Base-by-base conservation (phyloP, 2,329 filamentous ascomycete genomes). In the Elsinoe ampelina region DNA sequence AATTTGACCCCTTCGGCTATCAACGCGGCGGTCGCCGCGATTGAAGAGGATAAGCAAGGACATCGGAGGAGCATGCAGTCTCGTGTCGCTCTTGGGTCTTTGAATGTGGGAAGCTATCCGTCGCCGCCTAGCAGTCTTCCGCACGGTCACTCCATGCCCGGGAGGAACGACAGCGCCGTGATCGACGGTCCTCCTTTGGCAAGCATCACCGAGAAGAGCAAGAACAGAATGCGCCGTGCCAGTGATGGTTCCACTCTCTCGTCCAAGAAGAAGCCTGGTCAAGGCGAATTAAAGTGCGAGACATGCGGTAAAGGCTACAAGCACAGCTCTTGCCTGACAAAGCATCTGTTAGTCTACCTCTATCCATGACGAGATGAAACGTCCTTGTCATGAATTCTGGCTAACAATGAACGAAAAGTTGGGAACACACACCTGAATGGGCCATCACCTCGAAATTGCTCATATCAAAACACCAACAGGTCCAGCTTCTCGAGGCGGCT, bases 221-320 rank as follows among this genome's bases (percentile, higher is more conserved):
- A 57, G 67, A 80, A 79, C 63, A 76, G 80, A 60, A 77, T 78
- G 64, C 77, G 82, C 58, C 78, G 82, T 63, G 81, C 90, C 59
- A 96, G 91, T 71, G 92, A 97, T 70, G 91, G 90, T 61, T 88
- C 92, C 64, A 84, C 87, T 65, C 78, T 92, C 61, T 77, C 93
- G 73, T 45, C 39, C 17, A 85, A 86, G 64, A 87, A 92, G 77
- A 91, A 89, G 75, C 81, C 82, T 72, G 87, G 83, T 75, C 82
- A 84, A 68, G 83, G 85, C 68, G 92, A 97, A 72, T 83, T 98
- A 70, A 89, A 87, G 74, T 98, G 93, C 78, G 89, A 95, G 71
- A 92, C 91, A 75, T 98, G 93, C 79, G 92, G 92, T 74, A 98
- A 98, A 81, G 90, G 90, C 76, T 98, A 98, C 83, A 98, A 98